Conservation (phyloP, 768 basidiomycete genomes). For the Cubamyces sp. region DNA sequence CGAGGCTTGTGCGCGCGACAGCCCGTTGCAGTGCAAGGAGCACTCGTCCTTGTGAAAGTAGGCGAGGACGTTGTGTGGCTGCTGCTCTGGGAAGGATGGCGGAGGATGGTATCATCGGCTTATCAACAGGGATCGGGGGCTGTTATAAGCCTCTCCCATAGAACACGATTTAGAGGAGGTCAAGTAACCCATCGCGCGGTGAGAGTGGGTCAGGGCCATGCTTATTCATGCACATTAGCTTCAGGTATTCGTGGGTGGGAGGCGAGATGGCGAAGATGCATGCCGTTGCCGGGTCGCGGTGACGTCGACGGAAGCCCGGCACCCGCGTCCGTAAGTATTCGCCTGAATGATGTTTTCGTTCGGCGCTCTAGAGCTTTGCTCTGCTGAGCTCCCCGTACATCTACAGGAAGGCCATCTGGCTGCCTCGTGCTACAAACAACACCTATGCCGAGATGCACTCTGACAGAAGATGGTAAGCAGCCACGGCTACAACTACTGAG, state of each 20-base stretch:
- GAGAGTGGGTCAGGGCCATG: too few relatives aligned
- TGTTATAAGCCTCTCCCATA: not conserved
- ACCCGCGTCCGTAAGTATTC: conserved; percentile 4
- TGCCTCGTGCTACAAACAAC: too few relatives aligned
- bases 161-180: too few relatives aligned
- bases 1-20: conserved; percentile 24
- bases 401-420: too few relatives aligned
- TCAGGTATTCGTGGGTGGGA: not conserved
- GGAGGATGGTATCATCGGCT: conserved; percentile 28
- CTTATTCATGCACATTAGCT: conserved; percentile 1
- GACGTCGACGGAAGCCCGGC: conserved; percentile 1
- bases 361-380: too few relatives aligned
- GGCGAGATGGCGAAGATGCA: not conserved
- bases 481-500: too few relatives aligned
- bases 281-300: not conserved
- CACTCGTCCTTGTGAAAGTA: not conserved
- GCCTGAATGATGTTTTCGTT: too few relatives aligned
- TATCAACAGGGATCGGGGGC: conserved; percentile 9
- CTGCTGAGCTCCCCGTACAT: too few relatives aligned
- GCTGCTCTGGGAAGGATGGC: conserved; percentile 11
- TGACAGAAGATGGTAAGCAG: too few relatives aligned
- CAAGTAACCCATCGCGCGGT: too few relatives aligned
- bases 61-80: not conserved
- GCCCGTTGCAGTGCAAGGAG: conserved; percentile 13
- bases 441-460: too few relatives aligned